Base-by-base conservation (phyloP, 2,329 filamentous ascomycete genomes). In the Fusarium phyllophilum region DNA sequence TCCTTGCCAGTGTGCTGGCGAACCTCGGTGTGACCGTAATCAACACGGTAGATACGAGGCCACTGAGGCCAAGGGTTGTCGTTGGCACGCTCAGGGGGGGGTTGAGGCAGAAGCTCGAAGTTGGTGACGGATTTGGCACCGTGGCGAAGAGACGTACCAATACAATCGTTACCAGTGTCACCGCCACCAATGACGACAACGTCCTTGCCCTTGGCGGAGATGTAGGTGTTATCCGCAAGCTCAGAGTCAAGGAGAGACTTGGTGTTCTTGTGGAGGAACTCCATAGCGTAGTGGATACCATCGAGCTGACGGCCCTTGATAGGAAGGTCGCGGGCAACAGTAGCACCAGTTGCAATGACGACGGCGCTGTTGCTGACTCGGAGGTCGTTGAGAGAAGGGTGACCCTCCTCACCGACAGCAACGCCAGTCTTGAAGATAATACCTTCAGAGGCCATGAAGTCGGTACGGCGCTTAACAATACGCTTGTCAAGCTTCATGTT, bases 401-500 rank as follows among this genome's bases (percentile, higher is more conserved):
- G 77, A 57, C 92, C 88, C 56, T 93, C 90, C 73, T 96, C 92
- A 51, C 95, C 96, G 77, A 98, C 89, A 41, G 91, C 85, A 62
- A 94, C 90, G 70, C 92, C 90, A 38, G 93, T 93, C 84, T 94
- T 91, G 85, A 97, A 97, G 58, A 89, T 88, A 80, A 98, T 86
- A 55, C 96, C 96, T 84, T 98, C 96, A 8, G 91, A 89, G 62
- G 93, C 94, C 94, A 98, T 96, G 84, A 98, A 95, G 84, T 98
- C 94, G 55, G 96, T 95, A 82, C 96, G 93, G 59, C 96, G 93
- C 88, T 98, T 96, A 69, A 98, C 96, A 73, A 98, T 92, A 81
- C 94, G 94, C 89, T 98, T 98, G 86, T 98, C 96, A 46, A 98
- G 93, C 88, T 98, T 98, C 96, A 98, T 98, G 88, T 98, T 98